phyloP scores from a whole-genome alignment of 2,329 filamentous ascomycete genomes.

The Paracoccidioides brasiliensis region DNA sequence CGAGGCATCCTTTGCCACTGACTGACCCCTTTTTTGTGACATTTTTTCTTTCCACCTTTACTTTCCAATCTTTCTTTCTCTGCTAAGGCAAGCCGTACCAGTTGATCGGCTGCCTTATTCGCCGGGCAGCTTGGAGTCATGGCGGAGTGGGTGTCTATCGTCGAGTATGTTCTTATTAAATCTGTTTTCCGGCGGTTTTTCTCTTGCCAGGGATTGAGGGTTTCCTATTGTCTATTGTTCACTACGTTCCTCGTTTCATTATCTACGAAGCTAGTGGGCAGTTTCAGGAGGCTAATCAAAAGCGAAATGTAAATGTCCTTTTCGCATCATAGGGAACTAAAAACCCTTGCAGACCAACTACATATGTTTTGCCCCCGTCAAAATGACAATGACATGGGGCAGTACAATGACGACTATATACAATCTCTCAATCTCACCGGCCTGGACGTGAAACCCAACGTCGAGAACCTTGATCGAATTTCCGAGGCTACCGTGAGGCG shows the following conservation, averaged over 20 bases:
- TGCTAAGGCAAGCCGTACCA: neutral
- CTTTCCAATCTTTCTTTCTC: neutral
- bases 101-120: neutral
- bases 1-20: neutral
- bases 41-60: neutral
- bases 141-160: conserved; percentile 30
- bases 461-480: conserved; percentile 32
- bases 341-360: conserved; percentile 32
- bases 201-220: neutral
- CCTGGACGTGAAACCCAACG: conserved; percentile 32
- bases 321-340: conserved; percentile 26
- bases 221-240: neutral
- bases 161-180: conserved; percentile 24
- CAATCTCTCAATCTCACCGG: conserved; percentile 21
- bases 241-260: neutral
- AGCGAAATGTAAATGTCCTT: neutral
- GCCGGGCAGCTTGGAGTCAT: conserved; percentile 8
- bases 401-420: conserved; percentile 43
- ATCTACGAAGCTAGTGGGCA: neutral
- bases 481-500: conserved; percentile 43
- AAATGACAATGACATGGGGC: conserved; percentile 45
- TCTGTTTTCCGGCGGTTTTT: neutral
- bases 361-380: conserved; percentile 59
- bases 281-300: neutral
- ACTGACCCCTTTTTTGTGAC: neutral